A percentile compares a stretch with the other conserved stretches of the same genome.
Conservation (phyloP, 805 yeast genomes). For the Kluyveromyces dobzhanskii region DNA sequence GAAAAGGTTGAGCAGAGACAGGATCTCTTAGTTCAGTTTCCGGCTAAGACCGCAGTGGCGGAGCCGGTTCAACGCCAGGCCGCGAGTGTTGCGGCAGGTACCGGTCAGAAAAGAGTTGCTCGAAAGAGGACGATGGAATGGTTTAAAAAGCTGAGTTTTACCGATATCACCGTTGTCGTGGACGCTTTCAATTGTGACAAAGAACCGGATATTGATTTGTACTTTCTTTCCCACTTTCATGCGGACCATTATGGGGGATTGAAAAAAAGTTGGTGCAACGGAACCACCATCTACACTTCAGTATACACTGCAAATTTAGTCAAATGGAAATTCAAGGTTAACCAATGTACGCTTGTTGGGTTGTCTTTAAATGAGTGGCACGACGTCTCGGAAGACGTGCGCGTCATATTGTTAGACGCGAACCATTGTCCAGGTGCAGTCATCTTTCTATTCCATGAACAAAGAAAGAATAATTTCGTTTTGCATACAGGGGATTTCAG, state of each 20-base stretch:
- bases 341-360: constrained; percentile 32
- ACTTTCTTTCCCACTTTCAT: constrained; percentile 79
- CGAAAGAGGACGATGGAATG: constrained; percentile 7
- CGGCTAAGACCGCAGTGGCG: too few relatives aligned
- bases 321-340: constrained; percentile 45
- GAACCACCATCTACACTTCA: constrained; percentile 59
- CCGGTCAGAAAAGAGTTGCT: not conserved
- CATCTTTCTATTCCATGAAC: constrained; percentile 55
- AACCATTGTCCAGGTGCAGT: constrained; percentile 97
- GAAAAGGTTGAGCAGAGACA: not conserved
- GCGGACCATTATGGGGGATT: constrained; percentile 92
- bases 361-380: constrained; percentile 37
- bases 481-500: constrained; percentile 95
- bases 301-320: constrained; percentile 56
- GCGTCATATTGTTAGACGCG: constrained; percentile 66
- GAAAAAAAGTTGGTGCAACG: constrained; percentile 65
- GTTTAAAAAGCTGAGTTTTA: constrained; percentile 10
- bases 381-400: constrained; percentile 35
- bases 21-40: too few relatives aligned
- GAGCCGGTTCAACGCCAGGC: too few relatives aligned
- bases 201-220: constrained; percentile 38
- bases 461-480: constrained; percentile 14
- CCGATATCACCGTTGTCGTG: constrained; percentile 38
- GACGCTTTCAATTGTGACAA: constrained; percentile 50
- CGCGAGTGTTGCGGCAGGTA: too few relatives aligned